A percentile compares a stretch with the other conserved stretches of the same genome.
Conservation (phyloP, 163 green algal genomes). For the Volvox carteri region DNA sequence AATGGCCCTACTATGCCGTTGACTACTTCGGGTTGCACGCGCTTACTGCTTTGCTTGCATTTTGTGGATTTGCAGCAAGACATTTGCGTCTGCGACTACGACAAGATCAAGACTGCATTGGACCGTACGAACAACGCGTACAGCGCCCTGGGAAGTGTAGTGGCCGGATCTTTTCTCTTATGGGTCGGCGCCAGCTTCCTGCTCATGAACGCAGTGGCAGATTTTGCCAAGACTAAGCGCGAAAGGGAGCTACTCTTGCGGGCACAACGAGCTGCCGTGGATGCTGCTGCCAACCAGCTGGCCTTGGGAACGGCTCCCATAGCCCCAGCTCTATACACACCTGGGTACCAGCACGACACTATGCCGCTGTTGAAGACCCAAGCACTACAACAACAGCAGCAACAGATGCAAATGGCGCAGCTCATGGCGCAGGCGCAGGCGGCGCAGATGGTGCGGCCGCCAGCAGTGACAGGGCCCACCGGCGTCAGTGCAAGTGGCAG, state of each 20-base stretch:
- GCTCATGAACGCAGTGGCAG: constrained; percentile 56
- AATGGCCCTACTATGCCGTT: no score
- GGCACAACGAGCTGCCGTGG: constrained; percentile 38
- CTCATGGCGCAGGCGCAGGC: constrained; percentile 45
- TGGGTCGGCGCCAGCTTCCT: constrained; percentile 57
- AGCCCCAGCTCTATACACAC: background rate
- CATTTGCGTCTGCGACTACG: constrained; percentile 26
- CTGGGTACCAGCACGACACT: background rate
- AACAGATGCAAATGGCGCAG: constrained; percentile 45
- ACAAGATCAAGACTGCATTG: background rate
- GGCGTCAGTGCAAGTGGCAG: background rate
- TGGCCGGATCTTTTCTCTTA: constrained; percentile 56
- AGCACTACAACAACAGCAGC: constrained; percentile 11
- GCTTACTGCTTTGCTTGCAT: no score
- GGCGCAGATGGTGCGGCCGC: background rate
- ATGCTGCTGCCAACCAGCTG: background rate
- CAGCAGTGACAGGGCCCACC: background rate
- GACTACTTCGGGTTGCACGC: no score
- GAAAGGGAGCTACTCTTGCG: constrained; percentile 58
- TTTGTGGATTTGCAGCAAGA: constrained; percentile 7
- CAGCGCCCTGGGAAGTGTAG: constrained; percentile 38
- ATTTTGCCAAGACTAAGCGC: constrained; percentile 56
- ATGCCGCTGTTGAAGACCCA: constrained; percentile 39
- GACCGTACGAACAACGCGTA: constrained; percentile 28
- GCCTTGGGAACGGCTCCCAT: constrained; percentile 31